Evolutionary conservation across 768 basidiomycete species (phyloP).

Genomic region (Lactarius hatsudake): DNA sequence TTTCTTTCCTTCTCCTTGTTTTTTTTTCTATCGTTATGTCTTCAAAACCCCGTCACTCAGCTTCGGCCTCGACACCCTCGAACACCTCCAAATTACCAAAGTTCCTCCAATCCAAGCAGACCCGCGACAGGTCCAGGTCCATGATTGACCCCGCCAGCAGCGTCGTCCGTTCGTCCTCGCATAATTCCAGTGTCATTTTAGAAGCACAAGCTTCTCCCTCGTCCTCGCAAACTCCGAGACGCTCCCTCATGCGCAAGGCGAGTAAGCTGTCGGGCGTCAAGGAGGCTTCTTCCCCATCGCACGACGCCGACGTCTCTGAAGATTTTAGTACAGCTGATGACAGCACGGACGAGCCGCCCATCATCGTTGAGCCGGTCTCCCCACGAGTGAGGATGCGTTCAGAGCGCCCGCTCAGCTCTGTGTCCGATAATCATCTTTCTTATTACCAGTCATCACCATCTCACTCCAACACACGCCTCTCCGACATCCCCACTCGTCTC

Average conservation of each 20-base stretch:
- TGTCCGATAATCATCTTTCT: conserved; percentile 44
- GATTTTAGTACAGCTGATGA: conserved; percentile 36
- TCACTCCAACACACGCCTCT: conserved; percentile 49
- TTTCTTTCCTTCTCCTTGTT: background rate
- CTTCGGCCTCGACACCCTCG: conserved; percentile 43
- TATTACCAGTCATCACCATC: conserved; percentile 41
- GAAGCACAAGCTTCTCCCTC: conserved; percentile 15
- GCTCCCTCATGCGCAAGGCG: conserved; percentile 21
- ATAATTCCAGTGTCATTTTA: conserved; percentile 36
- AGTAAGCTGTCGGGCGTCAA: conserved; percentile 26
- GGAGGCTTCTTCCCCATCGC: conserved; percentile 24
- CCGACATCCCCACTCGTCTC: conserved; percentile 71
- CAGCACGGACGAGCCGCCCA: conserved; percentile 50
- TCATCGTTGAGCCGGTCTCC: conserved; percentile 62
- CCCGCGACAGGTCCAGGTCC: conserved; percentile 60
- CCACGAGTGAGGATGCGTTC: conserved; percentile 55
- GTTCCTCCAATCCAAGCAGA: conserved; percentile 60
- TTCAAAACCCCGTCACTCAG: conserved; percentile 43
- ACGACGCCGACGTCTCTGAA: conserved; percentile 34
- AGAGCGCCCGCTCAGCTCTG: conserved; percentile 52
- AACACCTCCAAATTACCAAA: conserved; percentile 59
- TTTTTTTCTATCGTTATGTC: conserved; percentile 40
- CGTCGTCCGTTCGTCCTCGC: conserved; percentile 45
- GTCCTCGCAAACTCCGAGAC: conserved; percentile 24
- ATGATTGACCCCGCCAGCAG: conserved; percentile 42